Evolutionary conservation across 495 filamentous ascomycete genomes (phyloP), one percentile per base, ranked within the genome.

Genomic region (Aspergillus ellipticus): DNA sequence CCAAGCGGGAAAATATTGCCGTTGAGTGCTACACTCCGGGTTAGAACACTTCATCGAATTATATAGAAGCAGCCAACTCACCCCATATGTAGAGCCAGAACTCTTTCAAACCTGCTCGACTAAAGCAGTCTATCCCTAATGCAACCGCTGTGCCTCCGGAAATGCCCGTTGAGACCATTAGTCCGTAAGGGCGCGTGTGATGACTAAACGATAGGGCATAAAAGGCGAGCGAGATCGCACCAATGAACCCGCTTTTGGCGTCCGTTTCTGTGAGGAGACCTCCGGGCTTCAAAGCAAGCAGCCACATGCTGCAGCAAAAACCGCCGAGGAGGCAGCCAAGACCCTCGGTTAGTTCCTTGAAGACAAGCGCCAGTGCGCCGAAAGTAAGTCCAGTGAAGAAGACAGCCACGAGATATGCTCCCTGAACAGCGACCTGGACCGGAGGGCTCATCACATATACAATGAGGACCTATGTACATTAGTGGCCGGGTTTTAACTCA

Each of bases 21-120:
- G 66, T 96, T 96, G 33, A 97, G 75, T 49, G 77, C 85, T 88
- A 53, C 20, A 24, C 49, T 52, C 31, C 47, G 20, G 54, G 53
- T 65, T 62, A 60, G 55, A 58, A 31, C 21, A 22, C 51, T 33
- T 21, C 8, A 31, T 19, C 19, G 20, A 17, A 17, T 15, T 42
- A 31, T 0, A 55, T 4, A 2, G 43, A 41, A 35, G 17, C 6
- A 6, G 16, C 11, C 16, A 16, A 53, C 82, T 73, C 70, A 87
- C 85, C 78, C 93, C 93, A 97, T 29, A 96, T 82, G 66, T 96
- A 97, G 9, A 91, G 79, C 93, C 93, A 97, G 56, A 97, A 97
- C 65, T 97, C 93, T 65, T 94, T 96, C 61, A 96, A 71, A 0
- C 93, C 93, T 11, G 92, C 93, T 48, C 85, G 77, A 61, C 86